Conservation (phyloP, 805 yeast species). For the Millerago galiae region DNA sequence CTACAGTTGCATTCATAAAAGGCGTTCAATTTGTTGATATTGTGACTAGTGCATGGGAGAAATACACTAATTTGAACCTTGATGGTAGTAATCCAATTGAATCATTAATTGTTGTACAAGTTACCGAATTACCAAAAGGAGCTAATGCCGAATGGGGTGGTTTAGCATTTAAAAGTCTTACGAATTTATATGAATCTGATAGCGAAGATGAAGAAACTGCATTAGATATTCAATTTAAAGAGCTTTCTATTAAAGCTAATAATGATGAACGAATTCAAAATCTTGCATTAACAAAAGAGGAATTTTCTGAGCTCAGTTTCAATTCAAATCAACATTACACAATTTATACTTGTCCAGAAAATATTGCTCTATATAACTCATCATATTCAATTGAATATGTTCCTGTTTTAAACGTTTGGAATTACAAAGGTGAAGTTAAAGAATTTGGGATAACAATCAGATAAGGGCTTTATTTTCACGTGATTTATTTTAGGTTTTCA, state of each 20-base stretch:
- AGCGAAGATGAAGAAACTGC: conserved; percentile 30
- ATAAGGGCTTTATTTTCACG: conserved; percentile 1
- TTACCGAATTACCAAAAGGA: conserved; percentile 51
- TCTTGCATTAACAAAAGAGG: conserved; percentile 14
- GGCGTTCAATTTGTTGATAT: conserved; percentile 22
- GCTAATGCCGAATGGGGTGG: conserved; percentile 79
- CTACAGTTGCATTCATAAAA: conserved; percentile 52
- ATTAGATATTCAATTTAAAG: not conserved
- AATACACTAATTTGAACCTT: conserved; percentile 28
- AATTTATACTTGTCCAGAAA: conserved; percentile 17
- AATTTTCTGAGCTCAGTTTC: conserved; percentile 9
- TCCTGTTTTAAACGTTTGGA: conserved; percentile 26
- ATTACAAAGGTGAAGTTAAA: conserved; percentile 17
- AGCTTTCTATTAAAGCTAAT: conserved; percentile 11
- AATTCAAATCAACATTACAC: conserved; percentile 15
- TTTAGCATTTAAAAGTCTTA: conserved; percentile 35
- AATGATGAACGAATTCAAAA: conserved; percentile 14
- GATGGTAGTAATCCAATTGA: conserved; percentile 22
- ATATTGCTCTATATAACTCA: not conserved
- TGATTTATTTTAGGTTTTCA: not conserved
- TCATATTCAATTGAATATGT: conserved; percentile 20
- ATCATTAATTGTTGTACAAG: conserved; percentile 45
- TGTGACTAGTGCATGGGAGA: conserved; percentile 39
- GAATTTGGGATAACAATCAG: conserved; percentile 23
- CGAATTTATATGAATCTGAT: conserved; percentile 33